Percentiles rank a stretch among this genome's conserved stretches.
These are phyloP conservation scores for Acer yangbiense DNA, from an alignment of 345 rosid species.

Conservation along the genomic window DNA sequence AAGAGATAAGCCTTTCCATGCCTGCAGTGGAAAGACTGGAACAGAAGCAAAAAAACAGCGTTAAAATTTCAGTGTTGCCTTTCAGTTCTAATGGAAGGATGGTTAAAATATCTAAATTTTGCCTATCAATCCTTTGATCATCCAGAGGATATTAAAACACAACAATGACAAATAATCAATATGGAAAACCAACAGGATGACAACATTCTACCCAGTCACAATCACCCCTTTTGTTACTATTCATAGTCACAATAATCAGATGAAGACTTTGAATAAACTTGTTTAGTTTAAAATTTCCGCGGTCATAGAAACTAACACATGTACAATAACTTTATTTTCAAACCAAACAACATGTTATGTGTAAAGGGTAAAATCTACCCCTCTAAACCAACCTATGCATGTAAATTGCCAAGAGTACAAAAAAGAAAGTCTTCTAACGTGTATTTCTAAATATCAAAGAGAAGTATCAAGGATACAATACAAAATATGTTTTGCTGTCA, in stretches of 20 bases:
- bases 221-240: neutral
- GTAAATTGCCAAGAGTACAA: neutral
- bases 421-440: neutral
- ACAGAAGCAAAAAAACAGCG: slow-evolving; percentile 24
- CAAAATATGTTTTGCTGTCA: neutral
- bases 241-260: neutral
- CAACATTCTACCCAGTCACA: neutral
- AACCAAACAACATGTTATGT: neutral
- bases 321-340: neutral
- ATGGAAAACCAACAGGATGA: neutral
- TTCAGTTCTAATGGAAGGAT: slow-evolving; percentile 8
- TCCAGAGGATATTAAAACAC: slow-evolving; percentile 1
- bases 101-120: neutral
- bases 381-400: neutral
- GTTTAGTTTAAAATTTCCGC: neutral
- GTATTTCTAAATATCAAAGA: neutral
- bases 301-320: neutral
- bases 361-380: neutral
- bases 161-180: neutral
- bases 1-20: slow-evolving; percentile 85
- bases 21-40: slow-evolving; percentile 73
- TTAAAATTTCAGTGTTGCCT: slow-evolving; percentile 13
- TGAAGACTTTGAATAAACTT: neutral
- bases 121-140: neutral
- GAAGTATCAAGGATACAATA: neutral